Evolutionary conservation across 257 asterid species (phyloP), one percentile per base, ranked within the genome.

Genomic region (Salvia splendens): DNA sequence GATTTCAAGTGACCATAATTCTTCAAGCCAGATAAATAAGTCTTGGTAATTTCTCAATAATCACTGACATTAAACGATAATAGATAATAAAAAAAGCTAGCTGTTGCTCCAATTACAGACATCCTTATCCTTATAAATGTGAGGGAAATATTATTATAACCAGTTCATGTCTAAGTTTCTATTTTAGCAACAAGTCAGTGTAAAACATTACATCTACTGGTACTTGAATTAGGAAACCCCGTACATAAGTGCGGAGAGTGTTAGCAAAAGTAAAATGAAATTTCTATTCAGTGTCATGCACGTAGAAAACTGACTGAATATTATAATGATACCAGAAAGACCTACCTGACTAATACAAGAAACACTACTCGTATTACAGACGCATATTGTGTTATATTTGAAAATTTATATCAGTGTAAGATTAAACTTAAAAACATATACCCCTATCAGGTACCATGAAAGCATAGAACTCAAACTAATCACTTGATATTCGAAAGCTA

Each of bases 11-110:
- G 28, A 52, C 43, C 30, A 12, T 20, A 35, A 33, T 35, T 64
- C 43, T 14, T 45, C 61, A 43, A 43, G 59, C 64, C 69, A 63
- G 30, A 33, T 0, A 40, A 53, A 7, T 24, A 58, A 40, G 24
- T 36, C n/a, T 48, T 15, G 38, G 35, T 40, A 73, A 58, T 47
- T 46, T 55, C 33, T 61, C 49, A 63, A 47, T 47, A 56, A 24
- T 48, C 36, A 28, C 45, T 55, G 49, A 42, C 41, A 59, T 8
- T 8, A 61, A 41, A 67, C 1, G 24, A 66, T 50, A 60, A 54
- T 8, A 28, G 16, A 50, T 28, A 41, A 20, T 32, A 50, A 64
- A 54, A 9, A 63, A 65, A 59, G 3, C 10, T 28, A 45, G 12
- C 40, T 5, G 17, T 49, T 51, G 45, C 71, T 43, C 38, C 16